Conservation (phyloP, 179 eudicot species). For the Pouteria campechiana region DNA sequence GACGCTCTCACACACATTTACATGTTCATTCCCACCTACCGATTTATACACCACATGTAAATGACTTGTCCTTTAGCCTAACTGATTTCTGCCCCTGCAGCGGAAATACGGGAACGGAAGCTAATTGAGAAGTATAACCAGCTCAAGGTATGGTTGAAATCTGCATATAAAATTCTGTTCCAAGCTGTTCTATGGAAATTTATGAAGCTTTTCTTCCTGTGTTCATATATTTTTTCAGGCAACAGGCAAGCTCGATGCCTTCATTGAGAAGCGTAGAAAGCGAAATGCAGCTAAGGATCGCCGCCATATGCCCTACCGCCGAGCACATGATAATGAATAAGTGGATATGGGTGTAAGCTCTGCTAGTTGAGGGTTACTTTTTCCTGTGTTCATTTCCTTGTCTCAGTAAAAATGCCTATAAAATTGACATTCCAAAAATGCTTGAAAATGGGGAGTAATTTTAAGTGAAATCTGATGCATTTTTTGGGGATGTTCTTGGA, state of each 20-base stretch:
- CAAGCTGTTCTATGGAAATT: neutral
- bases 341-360: too few species aligned
- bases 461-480: too few species aligned
- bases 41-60: neutral
- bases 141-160: slow-evolving; percentile 83
- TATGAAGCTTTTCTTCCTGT: neutral
- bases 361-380: too few species aligned
- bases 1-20: too few species aligned
- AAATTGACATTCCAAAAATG: too few species aligned
- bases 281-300: slow-evolving; percentile 82
- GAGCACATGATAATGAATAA: slow-evolving; percentile 21
- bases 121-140: slow-evolving; percentile 57
- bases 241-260: slow-evolving; percentile 71
- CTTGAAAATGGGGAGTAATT: too few species aligned
- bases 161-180: neutral
- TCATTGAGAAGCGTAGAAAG: slow-evolving; percentile 55
- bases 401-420: too few species aligned
- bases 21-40: neutral
- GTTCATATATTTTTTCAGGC: slow-evolving; percentile 30
- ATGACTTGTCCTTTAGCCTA: neutral
- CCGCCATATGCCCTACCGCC: slow-evolving; percentile 71
- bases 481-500: too few species aligned
- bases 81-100: slow-evolving; percentile 22
- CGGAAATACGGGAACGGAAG: slow-evolving; percentile 59
- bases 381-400: too few species aligned